Base-by-base conservation (phyloP, 148 eudicot genomes). In the Rheum nobile region DNA sequence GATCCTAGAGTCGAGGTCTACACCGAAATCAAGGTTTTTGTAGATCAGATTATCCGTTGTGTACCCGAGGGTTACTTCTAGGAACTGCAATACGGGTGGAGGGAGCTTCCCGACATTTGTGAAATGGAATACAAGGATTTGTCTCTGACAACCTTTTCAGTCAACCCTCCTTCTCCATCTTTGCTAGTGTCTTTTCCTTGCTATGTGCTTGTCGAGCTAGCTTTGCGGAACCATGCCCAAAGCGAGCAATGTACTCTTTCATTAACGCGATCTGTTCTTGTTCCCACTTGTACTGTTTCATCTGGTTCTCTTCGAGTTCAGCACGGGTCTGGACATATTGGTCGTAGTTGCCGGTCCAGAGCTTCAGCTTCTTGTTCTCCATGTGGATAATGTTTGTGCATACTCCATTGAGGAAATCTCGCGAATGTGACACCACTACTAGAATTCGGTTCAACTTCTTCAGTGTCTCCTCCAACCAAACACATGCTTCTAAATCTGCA, bases 401-500 rank as follows among this genome's bases (percentile, higher is more conserved):
- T 16, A 93, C 91, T 68, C 98, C 98, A 80, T 93, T 93, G 76
- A 93, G 75, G 78, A 93, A 93, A 75, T 93, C 98, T 81, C 91
- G 98, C 52, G 98, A 93, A 75, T 93, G 98, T n/a, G 98, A 93
- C 29, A 93, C 90, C 67, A 93, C 98, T 10, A 93, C 98, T 44
- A 93, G 86, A 54, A 93, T 93, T 12, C 98, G 91, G 48, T 82
- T 88, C 57, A 93, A 93, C 19, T 89, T 91, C 87, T 93, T 93
- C 73, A 93, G 77, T 7, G 75, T 87, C 83, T 91, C 97, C 78
- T 93, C 98, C 77, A 93, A 74, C 98, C 98, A 93, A 67, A 93
- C 98, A 82, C 98, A 93, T 72, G 98, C 98, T 79, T 93, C 98
- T 80, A 93, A 79, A 79, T 93, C 98, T 93, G 97, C 52, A 96